Evolutionary conservation across 257 asterid species (phyloP), one percentile per base, ranked within the genome.

Genomic region (Echium plantagineum): DNA sequence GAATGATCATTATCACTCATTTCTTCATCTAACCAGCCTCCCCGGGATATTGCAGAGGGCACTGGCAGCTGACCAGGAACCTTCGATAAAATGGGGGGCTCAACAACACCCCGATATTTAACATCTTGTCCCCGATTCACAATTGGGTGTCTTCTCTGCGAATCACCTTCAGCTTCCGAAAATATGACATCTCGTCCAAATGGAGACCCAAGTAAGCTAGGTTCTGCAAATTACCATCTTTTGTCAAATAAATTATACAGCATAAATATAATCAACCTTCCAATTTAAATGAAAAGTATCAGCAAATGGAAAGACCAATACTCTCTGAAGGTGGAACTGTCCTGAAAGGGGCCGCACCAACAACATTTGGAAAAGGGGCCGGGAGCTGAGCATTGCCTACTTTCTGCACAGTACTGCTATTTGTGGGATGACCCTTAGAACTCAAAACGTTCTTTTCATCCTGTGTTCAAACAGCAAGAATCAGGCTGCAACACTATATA

Each of bases 151-250:
- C 72, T 65, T 62, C 69, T 71, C 67, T 66, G 57, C 57, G 18
- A n/a, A 53, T 18, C 10, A 53, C 6, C 6, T 52, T 18, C 24
- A n/a, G 57, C 57, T 53, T 53, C 83, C 21, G 73, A 68, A 55
- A 68, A 52, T 62, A 57, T 76, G 73, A 53, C 67, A 58, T 86
- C 98, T 68, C 83, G 78, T 63, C 86, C 83, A 65, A 78, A 79
- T 66, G 90, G 94, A 73, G 79, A 93, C 59, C 94, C 95, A 63
- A 81, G 94, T 75, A 86, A 71, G 72, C 90, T 84, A 64, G 94
- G 96, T 75, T 86, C 97, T 86, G 82, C 71, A 70, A 52, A 55
- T 71, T 57, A 51, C 5, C 18, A 19, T 20, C 56, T 22, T 65
- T 31, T 12, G 32, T 20, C 58, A 17, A 24, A 20, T 17, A 5